phyloP scores from a whole-genome alignment of 228 moss, liverwort and hornwort species.

The Sphagnum magellanicum region DNA sequence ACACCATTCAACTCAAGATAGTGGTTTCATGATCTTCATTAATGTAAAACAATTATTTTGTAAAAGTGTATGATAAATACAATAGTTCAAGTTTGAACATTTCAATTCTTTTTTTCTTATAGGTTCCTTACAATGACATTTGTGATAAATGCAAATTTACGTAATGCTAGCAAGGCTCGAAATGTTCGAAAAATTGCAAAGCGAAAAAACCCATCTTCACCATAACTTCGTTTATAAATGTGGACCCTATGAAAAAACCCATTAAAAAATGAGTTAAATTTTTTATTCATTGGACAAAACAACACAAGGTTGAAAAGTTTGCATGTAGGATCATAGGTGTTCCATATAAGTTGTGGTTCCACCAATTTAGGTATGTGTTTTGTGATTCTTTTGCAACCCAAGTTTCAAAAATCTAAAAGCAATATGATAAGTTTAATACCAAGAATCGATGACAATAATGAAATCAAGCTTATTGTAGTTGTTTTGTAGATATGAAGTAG shows the following conservation, averaged over 20 bases:
- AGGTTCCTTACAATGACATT: constrained; percentile 59
- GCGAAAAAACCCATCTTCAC: constrained; percentile 52
- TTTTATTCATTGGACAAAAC: not conserved
- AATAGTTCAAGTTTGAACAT: not conserved
- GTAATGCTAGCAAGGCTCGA: constrained; percentile 58
- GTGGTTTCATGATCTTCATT: too few relatives aligned
- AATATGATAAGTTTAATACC: not conserved
- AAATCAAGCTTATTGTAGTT: not conserved
- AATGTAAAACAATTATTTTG: too few relatives aligned
- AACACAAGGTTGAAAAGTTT: constrained; percentile 16
- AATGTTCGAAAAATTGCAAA: constrained; percentile 66
- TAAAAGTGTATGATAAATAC: not conserved
- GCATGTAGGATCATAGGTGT: constrained; percentile 9
- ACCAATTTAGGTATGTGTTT: constrained; percentile 23
- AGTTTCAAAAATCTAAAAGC: not conserved
- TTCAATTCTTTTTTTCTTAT: too few relatives aligned
- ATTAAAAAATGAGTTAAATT: not conserved
- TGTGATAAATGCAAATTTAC: constrained; percentile 56
- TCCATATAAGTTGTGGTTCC: constrained; percentile 28
- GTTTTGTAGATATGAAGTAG: not conserved
- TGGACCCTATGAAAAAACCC: constrained; percentile 45
- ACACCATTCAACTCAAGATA: too few relatives aligned
- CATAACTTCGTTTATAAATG: constrained; percentile 25
- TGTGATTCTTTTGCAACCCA: constrained; percentile 40
- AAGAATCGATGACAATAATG: not conserved